Evolutionary conservation across 306 rosid species (phyloP).

Genomic region (Prunus dulcis): DNA sequence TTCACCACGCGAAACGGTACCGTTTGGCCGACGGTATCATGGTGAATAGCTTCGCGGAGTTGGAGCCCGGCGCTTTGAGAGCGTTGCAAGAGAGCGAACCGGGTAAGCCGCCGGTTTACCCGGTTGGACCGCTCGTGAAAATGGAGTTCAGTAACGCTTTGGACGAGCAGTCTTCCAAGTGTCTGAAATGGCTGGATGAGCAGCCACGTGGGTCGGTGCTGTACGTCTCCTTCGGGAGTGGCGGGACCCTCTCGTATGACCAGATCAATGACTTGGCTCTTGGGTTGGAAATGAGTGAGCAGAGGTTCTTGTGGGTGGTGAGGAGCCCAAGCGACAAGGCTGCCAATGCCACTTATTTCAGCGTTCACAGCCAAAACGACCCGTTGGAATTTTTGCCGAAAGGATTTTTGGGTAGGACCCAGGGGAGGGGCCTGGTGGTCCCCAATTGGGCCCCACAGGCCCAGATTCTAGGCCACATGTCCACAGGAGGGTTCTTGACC

Average conservation of each 20-base stretch:
- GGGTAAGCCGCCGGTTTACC: constrained; percentile 45
- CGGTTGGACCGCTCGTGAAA: constrained; percentile 57
- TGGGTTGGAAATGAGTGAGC: constrained; percentile 42
- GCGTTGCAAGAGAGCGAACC: constrained; percentile 27
- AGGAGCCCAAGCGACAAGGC: constrained; percentile 32
- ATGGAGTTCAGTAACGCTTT: constrained; percentile 3
- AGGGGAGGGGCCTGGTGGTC: constrained; percentile 36
- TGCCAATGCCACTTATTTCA: constrained; percentile 45
- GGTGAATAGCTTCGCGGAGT: constrained; percentile 52
- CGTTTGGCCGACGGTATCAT: constrained; percentile 46
- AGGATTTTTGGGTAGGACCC: constrained; percentile 58
- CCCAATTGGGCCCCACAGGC: constrained; percentile 82
- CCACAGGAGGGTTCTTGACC: constrained; percentile 63
- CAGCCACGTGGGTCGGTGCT: constrained; percentile 44
- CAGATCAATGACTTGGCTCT: constrained; percentile 39
- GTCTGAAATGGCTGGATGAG: constrained; percentile 40
- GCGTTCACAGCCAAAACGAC: constrained; percentile 23
- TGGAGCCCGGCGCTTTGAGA: constrained; percentile 48
- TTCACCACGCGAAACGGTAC: constrained; percentile 43
- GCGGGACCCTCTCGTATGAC: constrained; percentile 34
- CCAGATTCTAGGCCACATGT: constrained; percentile 47
- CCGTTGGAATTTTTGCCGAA: constrained; percentile 47
- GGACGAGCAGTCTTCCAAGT: constrained; percentile 18
- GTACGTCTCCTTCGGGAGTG: constrained; percentile 46
- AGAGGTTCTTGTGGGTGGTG: constrained; percentile 46